Conservation (phyloP, 108 stramenopile species). For the Fistulifera solaris region DNA sequence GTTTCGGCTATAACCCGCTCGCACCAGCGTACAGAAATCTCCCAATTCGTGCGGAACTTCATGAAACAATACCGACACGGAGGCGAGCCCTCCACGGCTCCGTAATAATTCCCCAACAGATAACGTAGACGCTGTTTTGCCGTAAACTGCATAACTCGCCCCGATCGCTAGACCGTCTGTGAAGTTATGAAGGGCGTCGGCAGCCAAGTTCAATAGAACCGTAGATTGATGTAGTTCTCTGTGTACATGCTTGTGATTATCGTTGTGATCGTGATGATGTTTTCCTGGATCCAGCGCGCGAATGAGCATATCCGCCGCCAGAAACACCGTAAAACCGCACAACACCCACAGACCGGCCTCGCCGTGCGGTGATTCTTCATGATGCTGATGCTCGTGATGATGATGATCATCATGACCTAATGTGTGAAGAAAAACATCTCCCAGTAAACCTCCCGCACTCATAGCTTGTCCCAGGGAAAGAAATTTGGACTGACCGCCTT, state of each 20-base stretch:
- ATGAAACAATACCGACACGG: conserved; percentile 76
- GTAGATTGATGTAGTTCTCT: conserved; percentile 15
- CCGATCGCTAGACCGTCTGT: conserved; percentile 74
- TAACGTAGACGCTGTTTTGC: conserved; percentile 5
- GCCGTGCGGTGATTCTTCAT: conserved; percentile 31
- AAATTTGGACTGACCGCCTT: conserved; percentile 17
- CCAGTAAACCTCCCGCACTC: conserved; percentile 70
- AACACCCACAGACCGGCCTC: conserved; percentile 57
- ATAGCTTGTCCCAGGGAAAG: conserved; percentile 69
- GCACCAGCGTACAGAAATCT: conserved; percentile 77
- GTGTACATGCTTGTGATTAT: conserved; percentile 10
- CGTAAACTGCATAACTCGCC: conserved; percentile 49
- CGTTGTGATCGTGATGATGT: conserved; percentile 6
- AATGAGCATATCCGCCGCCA: conserved; percentile 58
- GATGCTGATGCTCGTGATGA: no score
- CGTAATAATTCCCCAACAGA: conserved; percentile 33
- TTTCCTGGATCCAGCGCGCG: conserved; percentile 28
- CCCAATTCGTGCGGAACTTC: conserved; percentile 90
- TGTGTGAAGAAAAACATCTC: conserved; percentile 82
- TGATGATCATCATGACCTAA: conserved; percentile 8
- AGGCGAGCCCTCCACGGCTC: conserved; percentile 64
- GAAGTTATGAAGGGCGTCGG: conserved; percentile 81
- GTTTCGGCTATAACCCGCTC: conserved; percentile 53
- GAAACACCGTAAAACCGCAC: conserved; percentile 60
- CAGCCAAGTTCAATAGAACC: conserved; percentile 69